Percentiles rank a stretch among this genome's conserved stretches.
Evolutionary conservation across 2,329 filamentous ascomycete species (phyloP).

Genomic region (Macrophomina tecta): DNA sequence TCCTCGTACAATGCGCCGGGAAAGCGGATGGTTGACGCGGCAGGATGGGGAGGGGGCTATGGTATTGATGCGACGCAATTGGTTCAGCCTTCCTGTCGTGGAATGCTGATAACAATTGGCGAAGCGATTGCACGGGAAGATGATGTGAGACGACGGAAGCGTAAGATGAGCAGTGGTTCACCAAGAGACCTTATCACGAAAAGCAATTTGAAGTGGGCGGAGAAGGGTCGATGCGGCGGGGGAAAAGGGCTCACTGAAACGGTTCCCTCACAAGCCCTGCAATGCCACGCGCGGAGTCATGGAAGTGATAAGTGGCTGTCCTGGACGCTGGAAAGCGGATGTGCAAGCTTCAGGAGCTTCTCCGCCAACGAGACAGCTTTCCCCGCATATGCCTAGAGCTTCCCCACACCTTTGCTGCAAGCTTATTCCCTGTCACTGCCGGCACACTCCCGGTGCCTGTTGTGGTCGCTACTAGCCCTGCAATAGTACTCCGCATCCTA

Average conservation of each 20-base stretch:
- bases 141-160: not conserved
- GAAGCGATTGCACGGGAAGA: not conserved
- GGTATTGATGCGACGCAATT: not conserved
- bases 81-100: not conserved
- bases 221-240: not conserved
- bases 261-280: not conserved
- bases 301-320: slow-evolving; percentile 2
- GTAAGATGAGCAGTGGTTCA: not conserved
- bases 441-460: slow-evolving; percentile 10
- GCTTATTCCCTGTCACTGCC: slow-evolving; percentile 14
- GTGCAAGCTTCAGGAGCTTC: slow-evolving; percentile 15
- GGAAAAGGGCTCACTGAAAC: not conserved
- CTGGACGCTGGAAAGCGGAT: not conserved
- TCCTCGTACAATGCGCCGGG: not conserved
- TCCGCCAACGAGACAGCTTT: slow-evolving; percentile 10
- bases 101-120: not conserved
- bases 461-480: not conserved
- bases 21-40: not conserved
- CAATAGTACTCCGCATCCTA: not conserved
- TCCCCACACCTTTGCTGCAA: slow-evolving; percentile 18
- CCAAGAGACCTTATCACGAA: not conserved
- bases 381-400: slow-evolving; percentile 23
- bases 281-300: slow-evolving; percentile 17
- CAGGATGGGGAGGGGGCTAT: not conserved
- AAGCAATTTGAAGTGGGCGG: not conserved